Conservation (phyloP, 116 monocot genomes). For the Trichopus zeylanicus region DNA sequence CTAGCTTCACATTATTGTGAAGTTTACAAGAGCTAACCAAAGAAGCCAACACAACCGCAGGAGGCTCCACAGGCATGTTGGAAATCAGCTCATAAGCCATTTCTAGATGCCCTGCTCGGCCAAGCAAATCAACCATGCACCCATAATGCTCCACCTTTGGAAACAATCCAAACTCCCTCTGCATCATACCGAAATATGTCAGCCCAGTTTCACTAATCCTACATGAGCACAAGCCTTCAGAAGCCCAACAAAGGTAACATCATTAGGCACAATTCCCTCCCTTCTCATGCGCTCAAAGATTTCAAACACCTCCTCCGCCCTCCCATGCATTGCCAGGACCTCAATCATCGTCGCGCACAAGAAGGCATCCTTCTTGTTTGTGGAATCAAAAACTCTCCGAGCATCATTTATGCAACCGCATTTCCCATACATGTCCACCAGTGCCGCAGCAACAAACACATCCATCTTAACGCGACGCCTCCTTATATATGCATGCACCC, state of each 20-base stretch:
- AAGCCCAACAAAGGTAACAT: conserved; percentile 17
- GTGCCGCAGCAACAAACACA: conserved; percentile 8
- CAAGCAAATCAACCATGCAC: conserved; percentile 18
- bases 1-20: conserved; percentile 8
- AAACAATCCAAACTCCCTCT: neutral
- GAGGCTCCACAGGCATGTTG: conserved; percentile 5
- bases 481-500: conserved; percentile 8
- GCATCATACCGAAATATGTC: conserved; percentile 5
- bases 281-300: conserved; percentile 8
- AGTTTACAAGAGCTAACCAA: conserved; percentile 16
- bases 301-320: conserved; percentile 7
- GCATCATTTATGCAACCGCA: conserved; percentile 11
- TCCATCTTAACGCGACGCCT: conserved; percentile 6
- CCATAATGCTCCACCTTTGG: conserved; percentile 11
- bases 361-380: conserved; percentile 1
- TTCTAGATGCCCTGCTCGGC: conserved; percentile 1
- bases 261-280: conserved; percentile 6
- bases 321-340: conserved; percentile 9
- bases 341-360: conserved; percentile 17
- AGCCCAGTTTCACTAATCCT: conserved; percentile 9
- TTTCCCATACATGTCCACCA: conserved; percentile 18
- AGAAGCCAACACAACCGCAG: conserved; percentile 7
- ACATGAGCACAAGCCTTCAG: conserved; percentile 16
- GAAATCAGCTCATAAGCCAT: conserved; percentile 9
- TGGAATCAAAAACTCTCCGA: conserved; percentile 1